Evolutionary conservation across 768 basidiomycete species (phyloP).

Genomic region (Tylopilus cervinicoccineus): DNA sequence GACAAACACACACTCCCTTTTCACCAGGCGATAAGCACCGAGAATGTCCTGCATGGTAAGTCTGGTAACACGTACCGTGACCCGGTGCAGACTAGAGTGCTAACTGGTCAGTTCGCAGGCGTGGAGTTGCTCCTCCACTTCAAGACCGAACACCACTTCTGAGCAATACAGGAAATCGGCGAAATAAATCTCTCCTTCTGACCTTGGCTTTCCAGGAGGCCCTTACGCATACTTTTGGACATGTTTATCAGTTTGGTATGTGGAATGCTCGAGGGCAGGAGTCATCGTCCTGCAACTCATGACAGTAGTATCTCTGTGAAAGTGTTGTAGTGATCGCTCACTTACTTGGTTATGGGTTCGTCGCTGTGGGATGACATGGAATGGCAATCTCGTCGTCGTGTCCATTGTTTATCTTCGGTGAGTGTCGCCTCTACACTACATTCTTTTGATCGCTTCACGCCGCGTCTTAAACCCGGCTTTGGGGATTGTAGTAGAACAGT

Average conservation of each 20-base stretch:
- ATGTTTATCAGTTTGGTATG: constrained; percentile 23
- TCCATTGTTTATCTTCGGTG: not conserved
- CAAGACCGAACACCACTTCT: too few relatives aligned
- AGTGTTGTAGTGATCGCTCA: not conserved
- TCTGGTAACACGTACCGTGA: too few relatives aligned
- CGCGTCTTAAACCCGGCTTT: constrained; percentile 6
- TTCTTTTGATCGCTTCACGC: not conserved
- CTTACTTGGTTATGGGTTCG: constrained; percentile 25
- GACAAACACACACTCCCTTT: too few relatives aligned
- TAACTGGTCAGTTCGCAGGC: too few relatives aligned
- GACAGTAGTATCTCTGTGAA: not conserved
- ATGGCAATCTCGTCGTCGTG: not conserved
- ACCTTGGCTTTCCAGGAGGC: constrained; percentile 31
- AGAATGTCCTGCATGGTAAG: constrained; percentile 26
- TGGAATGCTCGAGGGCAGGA: constrained; percentile 15
- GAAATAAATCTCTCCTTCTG: not conserved
- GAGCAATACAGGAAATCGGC: too few relatives aligned
- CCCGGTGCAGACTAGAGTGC: too few relatives aligned
- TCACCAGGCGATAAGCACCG: constrained; percentile 22
- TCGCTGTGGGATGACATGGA: not conserved
- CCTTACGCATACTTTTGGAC: constrained; percentile 28
- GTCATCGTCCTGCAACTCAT: not conserved
- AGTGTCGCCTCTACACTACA: not conserved
- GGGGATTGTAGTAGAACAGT: constrained; percentile 8
- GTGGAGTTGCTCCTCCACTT: too few relatives aligned